Evolutionary conservation across 2,329 filamentous ascomycete genomes (phyloP).

Genomic region (Xylariales sp.): DNA sequence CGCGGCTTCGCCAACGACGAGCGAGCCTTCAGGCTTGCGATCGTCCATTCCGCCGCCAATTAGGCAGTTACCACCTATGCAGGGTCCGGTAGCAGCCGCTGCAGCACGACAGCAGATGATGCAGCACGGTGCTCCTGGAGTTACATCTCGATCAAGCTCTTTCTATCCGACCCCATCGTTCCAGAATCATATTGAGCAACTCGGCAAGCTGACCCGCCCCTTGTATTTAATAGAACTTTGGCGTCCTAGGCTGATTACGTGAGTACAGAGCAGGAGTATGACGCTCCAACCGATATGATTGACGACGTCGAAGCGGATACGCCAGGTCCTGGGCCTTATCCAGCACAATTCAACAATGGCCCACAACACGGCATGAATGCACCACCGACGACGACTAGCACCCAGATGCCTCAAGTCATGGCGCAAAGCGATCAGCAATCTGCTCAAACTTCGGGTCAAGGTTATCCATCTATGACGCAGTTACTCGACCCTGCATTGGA

Average conservation of each 20-base stretch:
- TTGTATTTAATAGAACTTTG: slow-evolving; percentile 52
- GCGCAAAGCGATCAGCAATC: slow-evolving; percentile 22
- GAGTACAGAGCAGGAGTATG: slow-evolving; percentile 91
- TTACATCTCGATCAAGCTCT: slow-evolving; percentile 29
- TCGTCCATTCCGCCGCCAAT: slow-evolving; percentile 31
- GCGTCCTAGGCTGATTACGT: slow-evolving; percentile 65
- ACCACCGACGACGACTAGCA: slow-evolving; percentile 29
- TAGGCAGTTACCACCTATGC: slow-evolving; percentile 33
- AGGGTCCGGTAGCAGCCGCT: slow-evolving; percentile 27
- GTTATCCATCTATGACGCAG: slow-evolving; percentile 62
- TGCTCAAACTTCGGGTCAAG: slow-evolving; percentile 25
- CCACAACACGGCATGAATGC: slow-evolving; percentile 29
- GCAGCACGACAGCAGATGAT: slow-evolving; percentile 30
- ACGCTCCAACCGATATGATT: slow-evolving; percentile 82
- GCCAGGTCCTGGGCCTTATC: slow-evolving; percentile 63
- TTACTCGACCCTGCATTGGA: slow-evolving; percentile 77
- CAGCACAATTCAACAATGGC: slow-evolving; percentile 45
- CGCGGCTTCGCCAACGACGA: slow-evolving; percentile 38
- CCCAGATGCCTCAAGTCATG: slow-evolving; percentile 33
- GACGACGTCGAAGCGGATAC: slow-evolving; percentile 75
- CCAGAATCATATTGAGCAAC: slow-evolving; percentile 90
- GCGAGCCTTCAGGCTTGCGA: slow-evolving; percentile 44
- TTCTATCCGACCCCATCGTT: slow-evolving; percentile 82
- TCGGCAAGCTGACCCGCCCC: slow-evolving; percentile 72
- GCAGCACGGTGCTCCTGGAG: slow-evolving; percentile 30